Evolutionary conservation across 2,329 filamentous ascomycete species (phyloP), one percentile per base, ranked within the genome.

Genomic region (Purpureocillium takamizusanense): DNA sequence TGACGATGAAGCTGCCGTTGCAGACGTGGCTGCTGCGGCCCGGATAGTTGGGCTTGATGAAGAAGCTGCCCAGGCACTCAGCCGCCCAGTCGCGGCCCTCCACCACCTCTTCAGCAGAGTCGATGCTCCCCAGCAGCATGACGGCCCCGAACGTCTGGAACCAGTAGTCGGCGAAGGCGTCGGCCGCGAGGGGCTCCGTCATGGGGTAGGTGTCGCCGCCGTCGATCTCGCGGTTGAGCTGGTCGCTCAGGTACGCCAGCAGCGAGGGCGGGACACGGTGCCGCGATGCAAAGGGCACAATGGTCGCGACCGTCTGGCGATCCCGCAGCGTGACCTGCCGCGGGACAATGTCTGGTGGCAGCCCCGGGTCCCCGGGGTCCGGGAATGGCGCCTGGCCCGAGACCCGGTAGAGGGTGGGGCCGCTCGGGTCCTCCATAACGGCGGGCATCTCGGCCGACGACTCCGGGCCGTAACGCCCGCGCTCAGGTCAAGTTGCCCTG

Each of bases 11-110:
- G 25, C 81, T 82, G 42, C 78, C 89, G 55, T 94, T 95, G 67
- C 86, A 94, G 36, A 94, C 78, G 66, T 95, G 88, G 60, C 84
- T 92, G 63, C 85, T 92, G 42, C 88, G 76, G 35, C 88, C 88
- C 0, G 88, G 87, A 59, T 94, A 95, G 61, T 95, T 94, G 35
- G 88, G 87, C 65, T 92, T 89, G 70, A 94, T 85, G 63, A 92
- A 94, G 63, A 94, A 94, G 63, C 86, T 94, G 41, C 88, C 88
- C 32, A 95, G 67, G 52, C 87, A 94, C 51, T 83, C 73, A 53
- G 80, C 81, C 47, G 78, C 75, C 87, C 88, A 94, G 60, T 90
- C 84, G 47, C 70, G 68, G 60, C 71, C 61, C 62, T 79, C 62
- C 49, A 70, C 51, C 42, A 75, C 61, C 40, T 81, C 78, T 39